Evolutionary conservation across 2,329 filamentous ascomycete genomes (phyloP).

Genomic region (Bretziella fagacearum): DNA sequence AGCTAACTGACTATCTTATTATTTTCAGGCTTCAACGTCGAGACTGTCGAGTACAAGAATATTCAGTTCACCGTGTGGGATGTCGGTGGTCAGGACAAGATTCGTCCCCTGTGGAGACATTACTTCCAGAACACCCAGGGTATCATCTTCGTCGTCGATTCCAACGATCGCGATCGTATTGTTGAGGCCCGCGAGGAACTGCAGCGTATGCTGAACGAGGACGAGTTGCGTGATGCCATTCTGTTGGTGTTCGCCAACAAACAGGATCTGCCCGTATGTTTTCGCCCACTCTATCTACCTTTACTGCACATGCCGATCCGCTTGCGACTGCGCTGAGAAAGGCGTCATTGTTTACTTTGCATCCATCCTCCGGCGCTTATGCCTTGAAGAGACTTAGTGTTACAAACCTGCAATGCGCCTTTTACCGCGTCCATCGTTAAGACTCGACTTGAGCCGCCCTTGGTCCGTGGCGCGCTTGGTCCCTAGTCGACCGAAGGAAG

Average conservation of each 20-base stretch:
- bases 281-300: neutral
- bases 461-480: neutral
- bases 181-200: constrained; percentile 93
- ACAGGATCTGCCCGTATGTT: constrained; percentile 89
- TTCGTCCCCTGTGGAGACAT: constrained; percentile 96
- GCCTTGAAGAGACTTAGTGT: neutral
- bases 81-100: constrained; percentile 99
- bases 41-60: constrained; percentile 99
- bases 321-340: too few relatives aligned
- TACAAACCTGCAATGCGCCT: too few relatives aligned
- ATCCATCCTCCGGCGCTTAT: neutral
- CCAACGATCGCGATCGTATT: constrained; percentile 95
- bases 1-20: neutral
- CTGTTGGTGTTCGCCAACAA: constrained; percentile 99
- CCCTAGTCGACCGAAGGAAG: neutral
- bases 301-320: neutral
- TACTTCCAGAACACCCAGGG: constrained; percentile 99
- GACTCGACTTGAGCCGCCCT: too few relatives aligned
- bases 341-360: neutral
- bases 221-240: constrained; percentile 93
- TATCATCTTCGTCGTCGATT: constrained; percentile 99
- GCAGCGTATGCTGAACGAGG: constrained; percentile 96
- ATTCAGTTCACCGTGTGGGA: constrained; percentile 99
- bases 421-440: too few relatives aligned
- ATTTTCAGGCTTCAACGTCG: constrained; percentile 82